A percentile compares a stretch with the other conserved stretches of the same genome.
These are phyloP conservation scores for Flaveria ramosissima DNA, from an alignment of 129 eudicot genomes.

Conservation along the genomic window DNA sequence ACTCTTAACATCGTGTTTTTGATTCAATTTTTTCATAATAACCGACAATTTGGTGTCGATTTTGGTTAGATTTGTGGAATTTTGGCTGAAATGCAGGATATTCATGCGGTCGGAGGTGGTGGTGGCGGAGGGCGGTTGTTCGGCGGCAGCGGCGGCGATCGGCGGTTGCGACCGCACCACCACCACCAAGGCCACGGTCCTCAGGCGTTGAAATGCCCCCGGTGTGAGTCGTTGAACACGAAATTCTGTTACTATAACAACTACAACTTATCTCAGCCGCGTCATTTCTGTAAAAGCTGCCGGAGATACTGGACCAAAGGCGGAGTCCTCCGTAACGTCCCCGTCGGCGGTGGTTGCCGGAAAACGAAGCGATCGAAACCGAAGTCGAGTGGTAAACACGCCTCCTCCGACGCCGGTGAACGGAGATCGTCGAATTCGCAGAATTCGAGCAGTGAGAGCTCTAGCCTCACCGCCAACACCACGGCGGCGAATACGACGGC, in stretches of 20 bases:
- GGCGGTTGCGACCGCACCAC: slow-evolving; percentile 54
- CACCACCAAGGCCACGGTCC: slow-evolving; percentile 49
- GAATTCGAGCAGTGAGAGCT: slow-evolving; percentile 73
- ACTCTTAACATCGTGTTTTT: neutral
- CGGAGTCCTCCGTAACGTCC: slow-evolving; percentile 86
- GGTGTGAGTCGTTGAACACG: slow-evolving; percentile 79
- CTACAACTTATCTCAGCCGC: slow-evolving; percentile 83
- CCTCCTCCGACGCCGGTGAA: slow-evolving; percentile 32
- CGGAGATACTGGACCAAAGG: slow-evolving; percentile 94
- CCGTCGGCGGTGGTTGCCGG: slow-evolving; percentile 90
- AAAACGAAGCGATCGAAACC: slow-evolving; percentile 63
- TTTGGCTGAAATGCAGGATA: slow-evolving; percentile 53
- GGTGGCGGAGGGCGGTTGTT: slow-evolving; percentile 44
- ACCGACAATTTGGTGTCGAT: neutral
- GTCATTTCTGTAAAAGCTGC: slow-evolving; percentile 84
- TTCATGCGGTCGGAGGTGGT: slow-evolving; percentile 55
- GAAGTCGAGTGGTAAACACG: slow-evolving; percentile 17
- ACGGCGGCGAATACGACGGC: slow-evolving; percentile 28
- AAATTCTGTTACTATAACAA: slow-evolving; percentile 88
- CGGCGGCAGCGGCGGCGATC: slow-evolving; percentile 42
- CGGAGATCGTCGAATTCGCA: slow-evolving; percentile 44
- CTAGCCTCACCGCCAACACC: slow-evolving; percentile 58
- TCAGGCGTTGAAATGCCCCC: slow-evolving; percentile 72
- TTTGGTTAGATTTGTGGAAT: neutral
- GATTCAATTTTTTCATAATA: neutral